Evolutionary conservation across 164 flowering plant species (phyloP), one percentile per base, ranked within the genome.

Genomic region (Warburgia ugandensis): DNA sequence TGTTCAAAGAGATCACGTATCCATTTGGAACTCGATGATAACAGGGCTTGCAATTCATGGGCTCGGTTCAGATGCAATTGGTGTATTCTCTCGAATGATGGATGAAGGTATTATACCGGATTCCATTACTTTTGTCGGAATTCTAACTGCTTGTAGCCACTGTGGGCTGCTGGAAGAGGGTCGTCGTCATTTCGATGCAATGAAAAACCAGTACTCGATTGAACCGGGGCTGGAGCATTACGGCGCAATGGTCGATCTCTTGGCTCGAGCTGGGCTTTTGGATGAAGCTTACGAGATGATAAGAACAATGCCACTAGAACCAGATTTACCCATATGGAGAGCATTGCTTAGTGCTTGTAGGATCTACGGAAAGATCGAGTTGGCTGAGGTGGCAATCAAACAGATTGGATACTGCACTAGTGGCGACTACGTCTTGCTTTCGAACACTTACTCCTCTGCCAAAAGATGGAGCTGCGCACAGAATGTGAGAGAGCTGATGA

Each of bases 1-100:
- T 6, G 53, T 59, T 23, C 31, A 31, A 5, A 66, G 55, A 11
- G 48, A 55, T 41, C 63, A 83, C 61, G 80, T 85, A 13, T 83
- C 72, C 10, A 62, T 76, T 32, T 90, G 84, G 84, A 90, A 84
- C 70, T 67, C 91, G 0, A 82, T 90, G 80, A 76, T 90, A 25
- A 78, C 63, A 38, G 95, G 91, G 43, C 45, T 90, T 5, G 95
- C 88, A 9, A 54, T 68, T 52, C 90, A 90, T 40, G 95, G 97
- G n/a, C 79, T 77, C 53, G 85, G 82, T 48, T 28, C 6, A 1
- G 87, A 80, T 58, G 94, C 84, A 19, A 63, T 80, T 6, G 29
- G 43, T 26, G 1, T 74, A 16, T 80, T 86, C 53, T 66, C 71
- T 9, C 56, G 19, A 37, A 58, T 63, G 64, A 37, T 50, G 28